Evolutionary conservation across 106 monocot species (phyloP), one percentile per base, ranked within the genome.

Genomic region (Phalaenopsis aphrodite): DNA sequence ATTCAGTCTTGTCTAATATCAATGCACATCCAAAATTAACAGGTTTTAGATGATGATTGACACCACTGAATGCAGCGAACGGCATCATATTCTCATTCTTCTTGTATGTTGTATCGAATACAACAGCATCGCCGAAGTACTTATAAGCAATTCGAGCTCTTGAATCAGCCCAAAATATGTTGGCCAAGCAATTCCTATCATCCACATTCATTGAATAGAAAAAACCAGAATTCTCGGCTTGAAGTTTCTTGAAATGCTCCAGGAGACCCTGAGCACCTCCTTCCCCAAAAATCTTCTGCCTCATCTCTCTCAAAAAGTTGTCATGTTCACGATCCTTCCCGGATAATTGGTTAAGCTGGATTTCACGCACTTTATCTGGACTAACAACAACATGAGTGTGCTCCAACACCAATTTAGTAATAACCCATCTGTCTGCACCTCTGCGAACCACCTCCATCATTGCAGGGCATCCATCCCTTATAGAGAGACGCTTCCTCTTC

Each of bases 391-490:
- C 78, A 81, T 92, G 92, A 11, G 87, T 92, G 42, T 92, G 92
- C 47, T 92, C 92, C 84, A 84, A 65, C 7, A 89, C 82, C 55
- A 89, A 78, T 79, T 92, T 92, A 23, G 84, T 88, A 37, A 92
- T 77, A n/a, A 87, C 86, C 92, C 92, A 92, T 74, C 66, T 83
- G 4, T 92, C 92, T 1, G 82, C 84, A 1, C 77, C 89, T 66
- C 92, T 74, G 19, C 89, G 79, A 37, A 92, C 89, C 21, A 92
- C 92, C 77, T 92, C 92, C 87, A 89, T 85, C 92, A 92, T 89
- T 39, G 92, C 92, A 1, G 87, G 89, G 38, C 92, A 92, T 1
- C 92, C 89, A 82, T 92, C 92, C 43, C 89, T 82, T 4, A 89
- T 88, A 0, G 92, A 92, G 16, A 89, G 68, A 1, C 89, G 89